These are phyloP conservation scores for Mucor lusitanicus DNA, from an alignment of 371 early-diverging fungal genomes.

Conservation along the genomic window DNA sequence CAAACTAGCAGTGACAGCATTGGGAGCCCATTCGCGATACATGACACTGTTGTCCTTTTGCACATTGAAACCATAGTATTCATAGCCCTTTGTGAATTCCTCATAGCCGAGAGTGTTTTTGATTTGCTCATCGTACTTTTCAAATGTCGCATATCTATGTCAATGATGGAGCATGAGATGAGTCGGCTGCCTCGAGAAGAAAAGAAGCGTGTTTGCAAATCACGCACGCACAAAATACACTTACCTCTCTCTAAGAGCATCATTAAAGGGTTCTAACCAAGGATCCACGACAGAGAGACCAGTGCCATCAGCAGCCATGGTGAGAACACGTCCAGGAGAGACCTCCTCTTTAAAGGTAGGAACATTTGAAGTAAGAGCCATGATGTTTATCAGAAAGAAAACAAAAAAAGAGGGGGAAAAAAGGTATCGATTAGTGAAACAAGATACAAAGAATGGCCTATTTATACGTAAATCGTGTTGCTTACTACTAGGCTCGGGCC, in stretches of 20 bases:
- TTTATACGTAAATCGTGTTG: neutral
- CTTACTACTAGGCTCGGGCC: conserved; percentile 12
- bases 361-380: neutral
- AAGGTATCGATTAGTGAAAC: neutral
- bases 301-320: conserved; percentile 58
- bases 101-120: conserved; percentile 75
- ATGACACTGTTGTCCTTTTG: conserved; percentile 59
- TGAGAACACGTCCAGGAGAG: conserved; percentile 40
- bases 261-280: conserved; percentile 70
- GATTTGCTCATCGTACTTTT: conserved; percentile 69
- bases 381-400: neutral
- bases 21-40: conserved; percentile 96
- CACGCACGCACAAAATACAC: no score
- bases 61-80: conserved; percentile 77
- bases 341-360: conserved; percentile 39
- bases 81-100: conserved; percentile 77
- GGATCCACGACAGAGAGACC: conserved; percentile 69
- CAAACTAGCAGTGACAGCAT: conserved; percentile 75
- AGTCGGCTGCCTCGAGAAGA: no score
- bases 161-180: no score
- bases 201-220: neutral
- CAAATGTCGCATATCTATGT: conserved; percentile 52
- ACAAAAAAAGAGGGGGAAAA: neutral
- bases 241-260: conserved; percentile 64
- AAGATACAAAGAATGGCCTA: neutral